phyloP scores from a whole-genome alignment of 2,329 filamentous ascomycete genomes.

The Hypoxylon sp. region DNA sequence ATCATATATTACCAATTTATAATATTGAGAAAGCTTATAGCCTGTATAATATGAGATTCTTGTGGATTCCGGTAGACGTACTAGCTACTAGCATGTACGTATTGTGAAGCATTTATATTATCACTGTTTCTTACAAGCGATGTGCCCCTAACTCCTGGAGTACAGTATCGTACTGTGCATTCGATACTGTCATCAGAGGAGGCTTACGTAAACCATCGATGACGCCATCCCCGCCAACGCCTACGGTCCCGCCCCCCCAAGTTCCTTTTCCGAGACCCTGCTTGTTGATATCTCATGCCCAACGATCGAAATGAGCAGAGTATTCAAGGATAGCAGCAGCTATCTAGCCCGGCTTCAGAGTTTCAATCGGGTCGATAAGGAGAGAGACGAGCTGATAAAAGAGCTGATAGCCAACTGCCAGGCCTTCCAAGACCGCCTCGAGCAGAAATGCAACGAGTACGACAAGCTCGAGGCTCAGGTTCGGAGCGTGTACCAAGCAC shows the following conservation, averaged over 20 bases:
- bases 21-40: too few species aligned
- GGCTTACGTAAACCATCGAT: neutral
- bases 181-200: neutral
- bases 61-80: too few species aligned
- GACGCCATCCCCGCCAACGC: neutral
- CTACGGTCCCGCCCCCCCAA: too few species aligned
- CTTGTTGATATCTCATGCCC: neutral
- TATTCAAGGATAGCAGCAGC: conserved; percentile 4
- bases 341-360: conserved; percentile 32
- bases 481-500: conserved; percentile 26
- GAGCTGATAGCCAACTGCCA: conserved; percentile 28
- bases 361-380: conserved; percentile 29
- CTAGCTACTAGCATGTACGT: too few species aligned
- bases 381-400: conserved; percentile 34
- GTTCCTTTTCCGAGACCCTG: too few species aligned
- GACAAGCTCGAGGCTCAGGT: conserved; percentile 27
- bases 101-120: too few species aligned
- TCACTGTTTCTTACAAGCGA: too few species aligned
- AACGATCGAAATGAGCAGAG: conserved; percentile 20
- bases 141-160: too few species aligned
- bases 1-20: neutral
- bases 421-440: conserved; percentile 30
- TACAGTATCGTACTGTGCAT: neutral
- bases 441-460: conserved; percentile 32
- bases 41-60: too few species aligned